Conservation (phyloP, 2,329 filamentous ascomycete genomes). For the Fusarium anthophilum region DNA sequence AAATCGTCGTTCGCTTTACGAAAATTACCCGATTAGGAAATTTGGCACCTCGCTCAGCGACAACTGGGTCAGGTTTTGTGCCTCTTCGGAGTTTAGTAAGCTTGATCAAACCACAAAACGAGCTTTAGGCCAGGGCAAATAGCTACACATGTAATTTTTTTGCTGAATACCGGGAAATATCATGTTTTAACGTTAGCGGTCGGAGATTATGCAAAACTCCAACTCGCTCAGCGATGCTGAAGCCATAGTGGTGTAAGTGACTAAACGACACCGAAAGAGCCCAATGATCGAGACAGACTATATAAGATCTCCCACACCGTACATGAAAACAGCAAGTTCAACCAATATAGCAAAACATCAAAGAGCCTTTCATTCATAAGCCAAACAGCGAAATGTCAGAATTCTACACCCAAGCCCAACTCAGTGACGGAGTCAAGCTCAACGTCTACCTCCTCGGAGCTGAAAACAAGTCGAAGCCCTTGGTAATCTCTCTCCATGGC, state of each 20-base stretch:
- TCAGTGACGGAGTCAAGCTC: constrained; percentile 8
- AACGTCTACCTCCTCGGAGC: constrained; percentile 13
- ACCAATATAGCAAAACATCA: background rate
- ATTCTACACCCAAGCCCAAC: background rate
- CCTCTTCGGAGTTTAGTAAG: background rate
- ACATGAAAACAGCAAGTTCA: background rate
- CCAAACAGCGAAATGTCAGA: background rate
- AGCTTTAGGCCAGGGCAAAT: fast-evolving
- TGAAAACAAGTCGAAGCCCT: constrained; percentile 3
- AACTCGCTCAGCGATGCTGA: constrained; percentile 5
- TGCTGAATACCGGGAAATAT: background rate
- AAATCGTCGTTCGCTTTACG: background rate
- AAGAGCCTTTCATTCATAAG: fast-evolving
- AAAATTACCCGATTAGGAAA: background rate
- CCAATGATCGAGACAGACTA: fast-evolving
- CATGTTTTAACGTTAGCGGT: background rate
- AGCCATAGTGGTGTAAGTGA: background rate
- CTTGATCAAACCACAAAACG: too few species aligned
- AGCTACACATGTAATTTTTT: background rate
- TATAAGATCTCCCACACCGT: background rate
- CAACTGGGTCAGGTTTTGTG: too few species aligned
- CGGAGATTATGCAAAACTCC: background rate
- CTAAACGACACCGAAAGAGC: background rate
- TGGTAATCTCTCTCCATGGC: constrained; percentile 2
- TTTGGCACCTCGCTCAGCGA: background rate